Conservation (phyloP, 2,329 filamentous ascomycete species). For the Biscogniauxia marginata region DNA sequence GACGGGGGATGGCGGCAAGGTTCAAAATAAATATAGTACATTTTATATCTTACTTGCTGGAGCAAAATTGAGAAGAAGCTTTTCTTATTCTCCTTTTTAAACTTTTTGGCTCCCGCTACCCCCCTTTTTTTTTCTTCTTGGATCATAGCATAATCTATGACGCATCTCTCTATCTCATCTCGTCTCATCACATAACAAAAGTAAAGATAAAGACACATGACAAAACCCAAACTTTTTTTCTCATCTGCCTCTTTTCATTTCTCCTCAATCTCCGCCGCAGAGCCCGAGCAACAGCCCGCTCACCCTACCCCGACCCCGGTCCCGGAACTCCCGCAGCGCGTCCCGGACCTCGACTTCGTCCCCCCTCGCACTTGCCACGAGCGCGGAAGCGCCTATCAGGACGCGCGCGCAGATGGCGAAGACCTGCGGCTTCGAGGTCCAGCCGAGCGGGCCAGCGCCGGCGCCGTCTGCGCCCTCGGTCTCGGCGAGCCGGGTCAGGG, state of each 20-base stretch:
- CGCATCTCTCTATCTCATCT: too few species aligned
- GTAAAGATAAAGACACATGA: too few species aligned
- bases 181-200: too few species aligned
- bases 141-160: too few species aligned
- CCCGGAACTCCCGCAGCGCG: constrained; percentile 24
- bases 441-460: constrained; percentile 68
- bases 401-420: constrained; percentile 59
- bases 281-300: constrained; percentile 30
- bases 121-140: too few species aligned
- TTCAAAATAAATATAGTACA: too few species aligned
- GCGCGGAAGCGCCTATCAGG: constrained; percentile 38
- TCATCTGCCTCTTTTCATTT: neutral
- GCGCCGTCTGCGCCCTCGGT: constrained; percentile 28
- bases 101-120: too few species aligned
- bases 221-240: too few species aligned
- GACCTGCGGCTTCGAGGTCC: constrained; percentile 65
- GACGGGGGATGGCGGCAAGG: too few species aligned
- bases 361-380: constrained; percentile 28
- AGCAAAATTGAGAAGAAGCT: too few species aligned
- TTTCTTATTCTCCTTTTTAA: too few species aligned
- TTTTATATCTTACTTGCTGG: too few species aligned
- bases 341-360: neutral
- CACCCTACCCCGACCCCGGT: constrained; percentile 18
- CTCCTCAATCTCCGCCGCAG: constrained; percentile 10
- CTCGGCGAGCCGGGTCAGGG: constrained; percentile 36